Percentiles rank a stretch among this genome's conserved stretches.
These are phyloP conservation scores for Phytopythium litorale DNA, from an alignment of 352 stramenopile genomes.

Conservation along the genomic window DNA sequence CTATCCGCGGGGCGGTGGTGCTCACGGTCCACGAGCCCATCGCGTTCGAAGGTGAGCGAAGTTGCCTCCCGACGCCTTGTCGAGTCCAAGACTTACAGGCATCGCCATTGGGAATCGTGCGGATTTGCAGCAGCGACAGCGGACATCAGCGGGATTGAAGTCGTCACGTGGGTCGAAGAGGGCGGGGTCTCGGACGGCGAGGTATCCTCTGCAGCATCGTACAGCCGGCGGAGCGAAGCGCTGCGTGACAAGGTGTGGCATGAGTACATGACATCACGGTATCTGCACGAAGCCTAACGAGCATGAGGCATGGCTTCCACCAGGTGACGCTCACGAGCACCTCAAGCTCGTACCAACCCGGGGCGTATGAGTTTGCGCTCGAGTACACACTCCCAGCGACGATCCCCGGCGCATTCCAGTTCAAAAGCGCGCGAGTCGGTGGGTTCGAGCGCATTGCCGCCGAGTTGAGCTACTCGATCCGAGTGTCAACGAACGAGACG, in stretches of 20 bases:
- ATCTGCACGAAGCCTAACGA: not conserved
- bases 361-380: conserved; percentile 15
- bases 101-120: not conserved
- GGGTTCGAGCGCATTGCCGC: conserved; percentile 8
- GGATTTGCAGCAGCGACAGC: not conserved
- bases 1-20: not conserved
- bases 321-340: not conserved
- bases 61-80: not conserved
- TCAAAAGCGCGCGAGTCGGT: conserved; percentile 7
- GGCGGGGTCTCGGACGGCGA: not conserved
- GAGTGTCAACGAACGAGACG: not conserved
- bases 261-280: not conserved
- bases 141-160: not conserved
- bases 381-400: conserved; percentile 16
- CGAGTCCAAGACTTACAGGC: not conserved
- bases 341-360: conserved; percentile 3
- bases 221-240: conserved; percentile 3
- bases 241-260: not conserved
- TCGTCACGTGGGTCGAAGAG: conserved; percentile 6
- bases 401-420: conserved; percentile 11
- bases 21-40: not conserved
- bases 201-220: not conserved
- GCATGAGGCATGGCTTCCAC: not conserved
- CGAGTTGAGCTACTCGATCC: conserved; percentile 10
- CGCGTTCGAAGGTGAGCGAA: not conserved